Evolutionary conservation across 2,329 filamentous ascomycete genomes (phyloP).

Genomic region (Diatrype stigma): DNA sequence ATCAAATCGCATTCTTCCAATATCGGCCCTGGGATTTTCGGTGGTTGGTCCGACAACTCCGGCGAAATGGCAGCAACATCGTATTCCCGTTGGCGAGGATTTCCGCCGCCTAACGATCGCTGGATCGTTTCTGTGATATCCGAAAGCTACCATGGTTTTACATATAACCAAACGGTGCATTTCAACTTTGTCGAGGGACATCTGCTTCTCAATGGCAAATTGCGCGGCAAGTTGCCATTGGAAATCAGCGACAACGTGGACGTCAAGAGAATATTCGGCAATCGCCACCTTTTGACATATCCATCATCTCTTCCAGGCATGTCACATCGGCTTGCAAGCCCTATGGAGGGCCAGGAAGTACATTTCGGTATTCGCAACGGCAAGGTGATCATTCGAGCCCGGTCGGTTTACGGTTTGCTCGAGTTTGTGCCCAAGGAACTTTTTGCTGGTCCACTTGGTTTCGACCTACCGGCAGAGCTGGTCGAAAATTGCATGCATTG

Average conservation of each 20-base stretch:
- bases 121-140: slow-evolving; percentile 16
- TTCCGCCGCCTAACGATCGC: slow-evolving; percentile 13
- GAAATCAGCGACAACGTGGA: slow-evolving; percentile 39
- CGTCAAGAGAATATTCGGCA: slow-evolving; percentile 50
- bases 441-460: slow-evolving; percentile 22
- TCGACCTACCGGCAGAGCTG: slow-evolving; percentile 50
- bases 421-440: slow-evolving; percentile 30
- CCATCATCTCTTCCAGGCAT: slow-evolving; percentile 52
- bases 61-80: slow-evolving; percentile 4
- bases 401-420: slow-evolving; percentile 15
- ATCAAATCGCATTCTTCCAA: slow-evolving; percentile 20
- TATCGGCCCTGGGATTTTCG: slow-evolving; percentile 29
- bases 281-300: slow-evolving; percentile 45
- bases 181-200: slow-evolving; percentile 32
- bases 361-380: slow-evolving; percentile 50
- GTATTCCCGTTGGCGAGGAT: slow-evolving; percentile 27
- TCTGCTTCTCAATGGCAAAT: slow-evolving; percentile 32
- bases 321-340: slow-evolving; percentile 37
- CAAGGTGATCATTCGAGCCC: slow-evolving; percentile 40
- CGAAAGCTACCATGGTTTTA: not conserved
- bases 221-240: slow-evolving; percentile 44
- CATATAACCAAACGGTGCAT: slow-evolving; percentile 20
- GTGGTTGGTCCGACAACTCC: slow-evolving; percentile 36
- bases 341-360: slow-evolving; percentile 36
- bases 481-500: slow-evolving; percentile 55